A percentile compares a stretch with the other conserved stretches of the same genome.
Evolutionary conservation across 2,329 filamentous ascomycete species (phyloP).

Genomic region (Cladosporium sp.): DNA sequence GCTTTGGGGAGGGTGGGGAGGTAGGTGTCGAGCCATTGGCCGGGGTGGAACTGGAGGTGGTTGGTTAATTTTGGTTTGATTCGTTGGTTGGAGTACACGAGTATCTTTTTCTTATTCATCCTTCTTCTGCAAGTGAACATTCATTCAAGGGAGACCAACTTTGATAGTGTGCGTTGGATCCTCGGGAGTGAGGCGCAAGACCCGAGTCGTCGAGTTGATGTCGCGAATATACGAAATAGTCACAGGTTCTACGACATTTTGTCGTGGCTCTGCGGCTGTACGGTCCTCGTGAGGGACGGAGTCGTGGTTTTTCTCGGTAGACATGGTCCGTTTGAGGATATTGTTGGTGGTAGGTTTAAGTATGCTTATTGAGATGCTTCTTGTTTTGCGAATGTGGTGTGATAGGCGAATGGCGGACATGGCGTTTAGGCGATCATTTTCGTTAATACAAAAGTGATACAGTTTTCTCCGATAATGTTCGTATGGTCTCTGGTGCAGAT

Average conservation of each 20-base stretch:
- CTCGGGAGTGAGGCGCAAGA: constrained; percentile 62
- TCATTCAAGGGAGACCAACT: constrained; percentile 16
- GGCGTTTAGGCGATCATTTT: neutral
- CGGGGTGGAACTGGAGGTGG: constrained; percentile 63
- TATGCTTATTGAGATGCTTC: neutral
- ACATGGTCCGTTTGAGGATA: constrained; percentile 24
- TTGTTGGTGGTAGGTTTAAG: neutral
- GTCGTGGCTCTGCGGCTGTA: constrained; percentile 69
- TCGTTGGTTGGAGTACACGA: no score
- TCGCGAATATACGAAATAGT: constrained; percentile 57
- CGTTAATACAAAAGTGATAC: no score
- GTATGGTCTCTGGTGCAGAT: no score
- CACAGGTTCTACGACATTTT: constrained; percentile 60
- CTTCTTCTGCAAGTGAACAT: no score
- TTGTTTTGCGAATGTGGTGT: neutral
- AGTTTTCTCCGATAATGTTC: no score
- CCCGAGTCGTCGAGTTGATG: constrained; percentile 63
- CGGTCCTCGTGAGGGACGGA: constrained; percentile 59
- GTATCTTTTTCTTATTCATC: no score
- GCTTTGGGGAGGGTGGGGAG: constrained; percentile 65
- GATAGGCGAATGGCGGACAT: neutral
- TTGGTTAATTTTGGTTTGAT: constrained; percentile 22
- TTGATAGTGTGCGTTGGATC: constrained; percentile 34
- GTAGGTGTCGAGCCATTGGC: constrained; percentile 85
- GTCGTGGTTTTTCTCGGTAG: constrained; percentile 22